Percentiles rank a stretch among this genome's conserved stretches.
Evolutionary conservation across 2,329 filamentous ascomycete species (phyloP).

Genomic region (Alternaria dauci): DNA sequence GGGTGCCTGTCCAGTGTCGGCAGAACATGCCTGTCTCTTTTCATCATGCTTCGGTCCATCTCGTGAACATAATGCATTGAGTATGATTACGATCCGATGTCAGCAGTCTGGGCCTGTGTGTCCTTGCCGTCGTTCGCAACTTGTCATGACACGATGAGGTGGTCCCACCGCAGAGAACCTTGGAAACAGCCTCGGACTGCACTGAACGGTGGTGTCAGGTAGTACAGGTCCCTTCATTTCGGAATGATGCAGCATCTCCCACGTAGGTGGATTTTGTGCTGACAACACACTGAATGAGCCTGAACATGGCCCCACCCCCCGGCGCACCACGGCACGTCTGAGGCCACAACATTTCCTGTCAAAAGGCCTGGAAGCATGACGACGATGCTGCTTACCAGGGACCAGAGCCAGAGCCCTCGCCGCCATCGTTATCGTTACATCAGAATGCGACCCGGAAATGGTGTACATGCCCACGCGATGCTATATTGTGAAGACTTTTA

Average conservation of each 20-base stretch:
- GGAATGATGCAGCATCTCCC: constrained; percentile 50
- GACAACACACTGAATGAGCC: constrained; percentile 50
- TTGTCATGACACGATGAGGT: constrained; percentile 28
- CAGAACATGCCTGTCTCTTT: constrained; percentile 33
- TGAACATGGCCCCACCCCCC: constrained; percentile 41
- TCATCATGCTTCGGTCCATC: constrained; percentile 23
- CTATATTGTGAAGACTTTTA: constrained; percentile 32
- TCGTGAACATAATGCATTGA: constrained; percentile 21
- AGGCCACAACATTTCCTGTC: constrained; percentile 30
- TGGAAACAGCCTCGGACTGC: constrained; percentile 22
- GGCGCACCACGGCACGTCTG: constrained; percentile 35
- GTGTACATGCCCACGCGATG: constrained; percentile 32
- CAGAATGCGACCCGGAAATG: constrained; percentile 31
- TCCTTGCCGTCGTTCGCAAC: constrained; percentile 23
- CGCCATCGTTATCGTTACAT: constrained; percentile 29
- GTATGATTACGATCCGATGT: constrained; percentile 17
- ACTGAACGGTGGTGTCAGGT: constrained; percentile 34
- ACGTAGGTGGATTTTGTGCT: constrained; percentile 45
- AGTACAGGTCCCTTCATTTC: constrained; percentile 52
- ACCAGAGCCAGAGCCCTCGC: constrained; percentile 33
- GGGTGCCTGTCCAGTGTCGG: constrained; percentile 39
- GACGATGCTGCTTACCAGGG: constrained; percentile 30
- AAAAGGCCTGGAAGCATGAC: constrained; percentile 35
- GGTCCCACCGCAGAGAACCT: constrained; percentile 26
- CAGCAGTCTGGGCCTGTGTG: constrained; percentile 25